Evolutionary conservation across 495 filamentous ascomycete species (phyloP).

Genomic region (Penicillium roqueforti): DNA sequence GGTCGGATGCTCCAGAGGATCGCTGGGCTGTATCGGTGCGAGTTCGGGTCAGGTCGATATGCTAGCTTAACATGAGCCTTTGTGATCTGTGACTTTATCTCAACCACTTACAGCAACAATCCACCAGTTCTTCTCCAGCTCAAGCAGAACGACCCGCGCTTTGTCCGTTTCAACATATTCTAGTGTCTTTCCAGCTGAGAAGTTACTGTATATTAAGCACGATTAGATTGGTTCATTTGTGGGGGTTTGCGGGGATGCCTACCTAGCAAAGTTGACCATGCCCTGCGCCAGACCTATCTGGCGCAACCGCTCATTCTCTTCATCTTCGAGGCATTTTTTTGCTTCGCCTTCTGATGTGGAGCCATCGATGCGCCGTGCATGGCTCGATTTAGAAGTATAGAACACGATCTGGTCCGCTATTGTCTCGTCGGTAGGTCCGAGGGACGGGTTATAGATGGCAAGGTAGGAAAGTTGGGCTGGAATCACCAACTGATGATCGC

Average conservation of each 20-base stretch:
- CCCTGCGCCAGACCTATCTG: conserved; percentile 97
- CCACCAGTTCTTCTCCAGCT: conserved; percentile 92
- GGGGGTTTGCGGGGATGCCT: conserved; percentile 18
- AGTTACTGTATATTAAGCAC: conserved; percentile 51
- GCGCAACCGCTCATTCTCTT: conserved; percentile 76
- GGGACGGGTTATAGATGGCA: conserved; percentile 87
- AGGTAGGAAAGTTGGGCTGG: conserved; percentile 86
- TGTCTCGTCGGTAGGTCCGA: conserved; percentile 85
- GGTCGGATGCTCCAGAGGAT: conserved; percentile 19
- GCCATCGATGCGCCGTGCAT: conserved; percentile 32
- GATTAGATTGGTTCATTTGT: conserved; percentile 12
- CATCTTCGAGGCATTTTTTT: conserved; percentile 55
- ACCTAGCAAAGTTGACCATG: conserved; percentile 89
- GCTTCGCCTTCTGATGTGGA: conserved; percentile 47
- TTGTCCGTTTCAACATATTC: conserved; percentile 90
- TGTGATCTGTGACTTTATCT: conserved; percentile 9
- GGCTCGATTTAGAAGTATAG: conserved; percentile 56
- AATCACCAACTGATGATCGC: conserved; percentile 42
- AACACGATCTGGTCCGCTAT: conserved; percentile 89
- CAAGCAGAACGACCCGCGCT: conserved; percentile 73
- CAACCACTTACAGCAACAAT: conserved; percentile 66
- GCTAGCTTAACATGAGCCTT: conserved; percentile 44
- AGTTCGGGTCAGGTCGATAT: conserved; percentile 66
- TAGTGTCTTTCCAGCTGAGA: conserved; percentile 69
- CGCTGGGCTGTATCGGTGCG: conserved; percentile 25